Base-by-base conservation (phyloP, 148 eudicot species). In the Dysphania ambrosioides region DNA sequence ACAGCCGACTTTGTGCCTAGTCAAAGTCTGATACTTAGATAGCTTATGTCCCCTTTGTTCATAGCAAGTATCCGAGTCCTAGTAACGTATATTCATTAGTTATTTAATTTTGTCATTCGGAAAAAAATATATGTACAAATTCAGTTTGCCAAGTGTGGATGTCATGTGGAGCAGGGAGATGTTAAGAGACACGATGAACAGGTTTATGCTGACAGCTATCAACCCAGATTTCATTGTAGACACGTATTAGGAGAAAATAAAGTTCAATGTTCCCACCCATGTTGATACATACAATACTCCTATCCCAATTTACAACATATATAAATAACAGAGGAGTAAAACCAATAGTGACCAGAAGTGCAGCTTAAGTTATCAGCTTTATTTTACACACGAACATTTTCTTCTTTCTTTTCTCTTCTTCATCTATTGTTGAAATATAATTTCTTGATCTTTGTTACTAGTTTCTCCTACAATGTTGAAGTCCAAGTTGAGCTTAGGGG, bases 121-220 rank as follows among this genome's bases (percentile, higher is more conserved):
- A 36, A 59, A 36, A 34, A 38, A 41, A 27, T 18, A 5, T 10
- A 47, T 12, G 41, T 7, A 36, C 51, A 74, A 55, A 80, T 66
- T 68, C 18, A 40, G 59, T 24, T 41, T 77, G 78, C 67, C 83
- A 81, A 40, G 83, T 81, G 83, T 74, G 80, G 60, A 72, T 59
- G 56, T 73, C 32, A 51, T 68, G 73, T 77, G 78, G 71, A 77
- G 49, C 73, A 60, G 40, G 27, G 32, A 44, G 41, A 44, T 41
- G 36, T 77, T 77, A 19, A 47, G 57, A 81, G 84, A 83, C 88
- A 82, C 85, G 81, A 66, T 80, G 40, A 82, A 75, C 75, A 78
- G 79, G 82, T 73, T 71, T 51, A 24, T 72, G 76, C 75, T 80
- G 89, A 83, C 82, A 86, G 72, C 84, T 84, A 64, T 78, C 81